Base-by-base conservation (phyloP, 2,329 filamentous ascomycete genomes). In the Sporothrix brasiliensis region DNA sequence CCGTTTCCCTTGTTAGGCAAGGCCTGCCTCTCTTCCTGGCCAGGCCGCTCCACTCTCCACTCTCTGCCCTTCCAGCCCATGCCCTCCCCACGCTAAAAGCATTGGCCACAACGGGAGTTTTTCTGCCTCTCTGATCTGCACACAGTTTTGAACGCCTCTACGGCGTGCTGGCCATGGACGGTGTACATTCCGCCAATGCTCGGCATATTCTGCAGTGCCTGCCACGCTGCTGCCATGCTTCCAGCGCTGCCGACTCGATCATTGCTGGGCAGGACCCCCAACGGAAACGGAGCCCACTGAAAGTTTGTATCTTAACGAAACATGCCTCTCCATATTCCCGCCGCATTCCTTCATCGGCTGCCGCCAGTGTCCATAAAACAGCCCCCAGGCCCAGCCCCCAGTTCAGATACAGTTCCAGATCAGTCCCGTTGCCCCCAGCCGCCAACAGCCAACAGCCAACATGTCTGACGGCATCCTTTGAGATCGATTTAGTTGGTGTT, bases 1-100 rank as follows among this genome's bases (percentile, higher is more conserved):
- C 61, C 61, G 34, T 65, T 65, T 65, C 24, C 61, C 61, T 65
- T 34, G 16, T 34, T 65, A n/a, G 61, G 61, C 24, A 49, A 65
- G 30, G 61, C 24, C 61, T 49, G 58, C 5, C 21, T 39, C 27
- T 30, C 24, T 11, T 30, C 19, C 34, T 60, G 41, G 56, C 39
- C 56, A 60, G 58, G 1, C 11, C 54, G 13, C 2, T 58, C 52
- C 21, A 30, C 16, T 39, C 13, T 58, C 52, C 21, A 30, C 16
- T 27, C 2, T 24, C 11, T 9, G 13, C 27, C 53, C 41, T 13
- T 44, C 41, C 41, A 44, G 41, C 41, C 49, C 49, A n/a, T 39
- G 19, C 30, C 11, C 54, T 58, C 30, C 30, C 9, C 49, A 44
- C 41, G 41, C 41, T 16, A 44, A 13, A 44, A 44, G 11, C 41